A percentile compares a stretch with the other conserved stretches of the same genome.
Conservation (phyloP, 306 rosid species). For the Prunus padus region DNA sequence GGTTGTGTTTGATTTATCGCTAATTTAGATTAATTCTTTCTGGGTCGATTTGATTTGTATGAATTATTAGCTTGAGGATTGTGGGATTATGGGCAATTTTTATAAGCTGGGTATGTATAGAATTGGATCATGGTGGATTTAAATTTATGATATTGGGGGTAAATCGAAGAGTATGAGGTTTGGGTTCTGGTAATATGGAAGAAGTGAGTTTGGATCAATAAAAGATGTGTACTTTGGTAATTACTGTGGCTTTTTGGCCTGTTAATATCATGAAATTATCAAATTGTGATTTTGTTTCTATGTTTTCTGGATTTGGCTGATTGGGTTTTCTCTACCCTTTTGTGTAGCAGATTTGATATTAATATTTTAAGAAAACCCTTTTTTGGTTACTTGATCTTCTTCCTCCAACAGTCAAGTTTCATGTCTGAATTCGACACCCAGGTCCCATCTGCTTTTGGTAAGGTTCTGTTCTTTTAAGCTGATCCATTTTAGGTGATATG, state of each 20-base stretch:
- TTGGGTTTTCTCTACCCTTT: not conserved
- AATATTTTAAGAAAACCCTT: not conserved
- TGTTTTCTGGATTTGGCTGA: not conserved
- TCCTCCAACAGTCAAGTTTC: slow-evolving; percentile 42
- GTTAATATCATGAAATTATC: not conserved
- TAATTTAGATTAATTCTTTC: not conserved
- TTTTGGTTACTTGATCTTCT: slow-evolving; percentile 32
- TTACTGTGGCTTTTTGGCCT: not conserved
- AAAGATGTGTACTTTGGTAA: not conserved
- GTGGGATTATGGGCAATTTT: not conserved
- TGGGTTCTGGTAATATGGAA: no score
- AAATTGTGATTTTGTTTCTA: not conserved
- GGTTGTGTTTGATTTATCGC: not conserved
- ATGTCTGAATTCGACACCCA: slow-evolving; percentile 49
- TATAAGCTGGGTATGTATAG: not conserved
- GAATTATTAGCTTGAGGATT: not conserved
- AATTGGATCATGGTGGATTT: not conserved
- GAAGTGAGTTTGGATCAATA: not conserved
- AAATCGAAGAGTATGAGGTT: not conserved
- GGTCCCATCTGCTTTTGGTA: slow-evolving; percentile 51
- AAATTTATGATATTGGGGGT: not conserved
- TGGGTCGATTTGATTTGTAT: not conserved
- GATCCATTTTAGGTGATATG: not conserved
- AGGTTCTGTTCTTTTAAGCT: not conserved
- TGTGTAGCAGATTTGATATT: slow-evolving; percentile 19